Conservation (phyloP, 208 protist species). For the Dictyostelium gargantuum region DNA sequence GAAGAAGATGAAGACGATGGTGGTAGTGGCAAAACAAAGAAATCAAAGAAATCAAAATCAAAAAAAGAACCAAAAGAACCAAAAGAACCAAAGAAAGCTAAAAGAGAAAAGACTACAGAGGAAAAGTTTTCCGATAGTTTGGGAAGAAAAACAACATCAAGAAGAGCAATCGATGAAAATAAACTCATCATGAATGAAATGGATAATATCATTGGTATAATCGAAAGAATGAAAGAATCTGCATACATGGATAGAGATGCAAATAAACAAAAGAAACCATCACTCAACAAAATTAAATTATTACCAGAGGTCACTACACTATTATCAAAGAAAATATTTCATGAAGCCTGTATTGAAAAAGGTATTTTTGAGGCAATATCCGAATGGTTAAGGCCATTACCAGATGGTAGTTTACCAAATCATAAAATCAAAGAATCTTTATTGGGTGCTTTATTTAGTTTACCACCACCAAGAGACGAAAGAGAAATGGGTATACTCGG, state of each 20-base stretch:
- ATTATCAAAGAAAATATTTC: neutral
- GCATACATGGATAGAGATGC: neutral
- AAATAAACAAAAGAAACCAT: neutral
- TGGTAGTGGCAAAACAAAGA: neutral
- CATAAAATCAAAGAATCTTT: neutral
- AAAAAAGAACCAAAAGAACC: neutral
- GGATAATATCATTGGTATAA: neutral
- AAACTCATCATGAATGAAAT: neutral
- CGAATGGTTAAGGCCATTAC: slow-evolving; percentile 16
- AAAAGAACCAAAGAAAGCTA: neutral
- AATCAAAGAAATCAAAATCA: neutral
- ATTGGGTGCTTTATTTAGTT: neutral
- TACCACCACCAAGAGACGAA: neutral
- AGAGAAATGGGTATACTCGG: neutral
- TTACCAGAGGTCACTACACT: neutral
- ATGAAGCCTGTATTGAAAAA: neutral
- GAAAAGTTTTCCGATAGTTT: neutral
- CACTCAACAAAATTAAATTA: neutral
- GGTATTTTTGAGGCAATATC: neutral
- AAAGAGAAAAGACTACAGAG: neutral
- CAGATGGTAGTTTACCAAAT: slow-evolving; percentile 35
- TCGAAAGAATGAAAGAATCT: neutral
- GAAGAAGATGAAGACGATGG: neutral
- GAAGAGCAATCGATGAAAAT: neutral
- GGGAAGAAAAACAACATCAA: neutral